Conservation (phyloP, 352 stramenopile species). For the Phytophthora chlamydospora region DNA sequence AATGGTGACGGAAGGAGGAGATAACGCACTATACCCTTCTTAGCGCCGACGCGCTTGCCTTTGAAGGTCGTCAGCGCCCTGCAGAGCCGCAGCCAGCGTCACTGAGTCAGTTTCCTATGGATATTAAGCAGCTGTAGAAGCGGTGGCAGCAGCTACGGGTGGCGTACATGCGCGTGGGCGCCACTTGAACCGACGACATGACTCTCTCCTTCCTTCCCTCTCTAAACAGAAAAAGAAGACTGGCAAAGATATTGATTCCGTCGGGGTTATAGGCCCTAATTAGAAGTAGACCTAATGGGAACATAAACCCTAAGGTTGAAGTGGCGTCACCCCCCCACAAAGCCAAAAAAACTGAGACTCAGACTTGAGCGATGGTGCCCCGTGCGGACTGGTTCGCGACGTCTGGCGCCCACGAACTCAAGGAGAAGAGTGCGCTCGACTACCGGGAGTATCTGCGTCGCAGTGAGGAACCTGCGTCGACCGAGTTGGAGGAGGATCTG, state of each 20-base stretch:
- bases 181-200: constrained; percentile 63
- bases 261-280: constrained; percentile 18
- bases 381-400: constrained; percentile 50
- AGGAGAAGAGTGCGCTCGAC: constrained; percentile 35
- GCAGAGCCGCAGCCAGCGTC: constrained; percentile 10
- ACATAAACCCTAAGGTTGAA: constrained; percentile 25
- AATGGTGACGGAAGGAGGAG: background rate
- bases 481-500: constrained; percentile 60
- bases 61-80: constrained; percentile 90
- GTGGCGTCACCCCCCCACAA: constrained; percentile 3
- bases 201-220: constrained; percentile 2
- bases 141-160: background rate
- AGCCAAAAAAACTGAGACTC: constrained; percentile 21
- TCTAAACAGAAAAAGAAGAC: too few species aligned
- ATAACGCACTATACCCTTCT: constrained; percentile 66
- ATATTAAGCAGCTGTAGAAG: background rate
- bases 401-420: constrained; percentile 48
- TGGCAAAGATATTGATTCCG: constrained; percentile 28
- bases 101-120: background rate
- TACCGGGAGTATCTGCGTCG: constrained; percentile 54
- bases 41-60: constrained; percentile 79
- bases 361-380: constrained; percentile 10
- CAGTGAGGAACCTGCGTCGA: constrained; percentile 26
- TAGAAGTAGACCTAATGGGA: constrained; percentile 2
- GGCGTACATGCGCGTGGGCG: constrained; percentile 83